phyloP scores from a whole-genome alignment of 2,329 filamentous ascomycete genomes.

The Neofusicoccum sp. region DNA sequence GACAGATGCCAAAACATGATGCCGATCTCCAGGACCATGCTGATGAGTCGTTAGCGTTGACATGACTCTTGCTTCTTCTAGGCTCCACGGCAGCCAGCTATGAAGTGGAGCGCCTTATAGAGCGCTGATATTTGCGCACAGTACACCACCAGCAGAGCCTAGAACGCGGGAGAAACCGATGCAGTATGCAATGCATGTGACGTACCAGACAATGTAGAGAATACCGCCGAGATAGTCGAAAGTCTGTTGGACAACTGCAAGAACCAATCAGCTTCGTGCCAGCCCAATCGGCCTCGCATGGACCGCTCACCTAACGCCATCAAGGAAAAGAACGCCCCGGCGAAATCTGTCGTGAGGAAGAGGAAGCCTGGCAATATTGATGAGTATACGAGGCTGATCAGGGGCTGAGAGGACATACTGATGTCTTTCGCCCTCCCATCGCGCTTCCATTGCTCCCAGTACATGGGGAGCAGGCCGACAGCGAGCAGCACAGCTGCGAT shows the following conservation, averaged over 20 bases:
- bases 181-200: background rate
- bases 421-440: constrained; percentile 61
- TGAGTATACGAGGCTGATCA: background rate
- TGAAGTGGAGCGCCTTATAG: background rate
- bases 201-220: constrained; percentile 61
- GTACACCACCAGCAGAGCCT: background rate
- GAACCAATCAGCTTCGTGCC: background rate
- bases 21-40: constrained; percentile 57
- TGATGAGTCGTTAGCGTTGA: constrained; percentile 27
- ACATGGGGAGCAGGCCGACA: constrained; percentile 58
- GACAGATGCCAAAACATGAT: constrained; percentile 60
- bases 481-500: constrained; percentile 58
- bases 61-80: background rate
- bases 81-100: background rate
- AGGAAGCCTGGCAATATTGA: constrained; percentile 42
- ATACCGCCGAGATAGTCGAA: constrained; percentile 62
- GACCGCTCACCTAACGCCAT: constrained; percentile 55
- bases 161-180: background rate
- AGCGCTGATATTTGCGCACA: no score
- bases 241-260: constrained; percentile 56
- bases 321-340: constrained; percentile 63
- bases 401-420: constrained; percentile 38
- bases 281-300: no score
- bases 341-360: constrained; percentile 60
- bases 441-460: constrained; percentile 62